Evolutionary conservation across 108 stramenopile genomes (phyloP), one percentile per base, ranked within the genome.

Genomic region (Chaetoceros muelleri): DNA sequence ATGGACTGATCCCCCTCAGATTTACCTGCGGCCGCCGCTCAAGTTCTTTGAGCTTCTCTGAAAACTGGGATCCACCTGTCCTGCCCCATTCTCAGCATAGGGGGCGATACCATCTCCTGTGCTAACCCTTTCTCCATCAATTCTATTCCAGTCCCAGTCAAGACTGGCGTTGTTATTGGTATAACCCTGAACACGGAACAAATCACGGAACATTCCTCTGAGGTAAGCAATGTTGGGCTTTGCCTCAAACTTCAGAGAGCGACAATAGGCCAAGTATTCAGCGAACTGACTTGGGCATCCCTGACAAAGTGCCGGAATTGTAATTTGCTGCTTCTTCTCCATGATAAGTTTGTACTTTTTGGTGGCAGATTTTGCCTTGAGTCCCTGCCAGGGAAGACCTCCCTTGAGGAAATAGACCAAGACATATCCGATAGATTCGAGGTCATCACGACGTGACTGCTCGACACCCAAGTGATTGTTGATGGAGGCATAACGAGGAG

Each of bases 391-490:
- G 21, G 98, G 98, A 40, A 98, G 76, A 28, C 93, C 90, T 30
- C 98, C 98, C 78, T 95, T 95, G 52, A 98, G 79, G 72, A 98
- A 98, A 64, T 98, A 98, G 24, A 98, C 87, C 23, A 98, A 79
- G 60, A 98, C 95, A 64, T 96, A 98, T 25, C 95, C 98, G 53
- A 98, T 97, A 48, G 80, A 83, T 66, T 98, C 98, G 16, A 98
- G 67, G 62, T 98, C 98, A 52, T 98, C 98, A 23, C 98, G 87
- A 54, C 98, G 85, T 26, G 88, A 89, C 57, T 97, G 96, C 66
- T 98, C 98, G 30, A 97, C 82, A 52, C 98, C 98, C 78, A 96
- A 87, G 64, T 98, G 98, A 64, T 97, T 98, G 68, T 96, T 96
- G 60, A 98, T 95, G 53, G 94, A 95, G 34, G 96, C 96, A 61